Evolutionary conservation across 1,284 basidiomycete species (phyloP).

Genomic region (Irpex rosettiformis): DNA sequence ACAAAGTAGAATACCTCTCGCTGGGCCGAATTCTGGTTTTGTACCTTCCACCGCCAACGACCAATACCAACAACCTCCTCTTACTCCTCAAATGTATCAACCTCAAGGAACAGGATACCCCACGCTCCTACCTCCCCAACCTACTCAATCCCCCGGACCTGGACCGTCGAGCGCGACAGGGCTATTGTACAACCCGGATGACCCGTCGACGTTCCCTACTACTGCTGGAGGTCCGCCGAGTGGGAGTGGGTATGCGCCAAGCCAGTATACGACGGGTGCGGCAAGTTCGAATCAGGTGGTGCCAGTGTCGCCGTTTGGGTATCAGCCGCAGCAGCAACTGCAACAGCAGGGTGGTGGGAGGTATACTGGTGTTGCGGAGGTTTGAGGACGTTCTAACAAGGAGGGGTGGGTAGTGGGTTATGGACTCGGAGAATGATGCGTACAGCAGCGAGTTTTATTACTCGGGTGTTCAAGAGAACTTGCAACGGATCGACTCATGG

Average conservation of each 20-base stretch:
- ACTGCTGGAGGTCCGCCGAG: neutral
- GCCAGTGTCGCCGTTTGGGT: neutral
- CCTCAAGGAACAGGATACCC: neutral
- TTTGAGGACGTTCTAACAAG: neutral
- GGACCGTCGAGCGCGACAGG: neutral
- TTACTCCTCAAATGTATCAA: neutral
- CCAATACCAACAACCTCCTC: neutral
- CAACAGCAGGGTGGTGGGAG: too few relatives aligned
- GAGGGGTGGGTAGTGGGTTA: neutral
- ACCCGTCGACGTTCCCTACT: constrained; percentile 10
- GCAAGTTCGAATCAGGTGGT: constrained; percentile 1
- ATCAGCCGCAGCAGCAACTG: neutral
- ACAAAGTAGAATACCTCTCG: neutral
- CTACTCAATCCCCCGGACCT: neutral
- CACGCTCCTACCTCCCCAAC: neutral
- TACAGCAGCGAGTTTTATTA: too few relatives aligned
- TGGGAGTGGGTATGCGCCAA: neutral
- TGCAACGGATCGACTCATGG: too few relatives aligned
- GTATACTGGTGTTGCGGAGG: constrained; percentile 12
- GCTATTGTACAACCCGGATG: constrained; percentile 10
- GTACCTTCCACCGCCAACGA: neutral
- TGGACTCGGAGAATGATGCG: too few relatives aligned
- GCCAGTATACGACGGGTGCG: neutral
- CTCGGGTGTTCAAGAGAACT: too few relatives aligned
- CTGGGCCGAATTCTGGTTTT: neutral